Evolutionary conservation across 305 asterid genomes (phyloP), one percentile per base, ranked within the genome.

Genomic region (Fraxinus dipetala): DNA sequence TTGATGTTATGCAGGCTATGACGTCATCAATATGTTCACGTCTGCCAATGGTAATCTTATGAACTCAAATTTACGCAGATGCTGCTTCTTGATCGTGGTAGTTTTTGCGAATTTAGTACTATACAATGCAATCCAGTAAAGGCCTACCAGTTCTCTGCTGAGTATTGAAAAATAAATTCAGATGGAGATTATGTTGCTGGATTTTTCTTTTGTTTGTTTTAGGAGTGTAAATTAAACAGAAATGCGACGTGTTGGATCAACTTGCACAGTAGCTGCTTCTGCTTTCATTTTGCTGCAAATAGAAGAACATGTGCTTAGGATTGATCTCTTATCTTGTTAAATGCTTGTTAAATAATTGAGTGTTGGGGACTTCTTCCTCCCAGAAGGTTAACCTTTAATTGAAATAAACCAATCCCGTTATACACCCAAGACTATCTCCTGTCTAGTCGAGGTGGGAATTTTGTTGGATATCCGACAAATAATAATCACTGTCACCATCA

Each of bases 1-100:
- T 90, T 65, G 95, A 93, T 83, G 89, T 91, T 36, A 91, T 94
- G 95, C 95, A 94, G 69, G 87, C 97, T 61, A 87, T 91, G 93
- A 83, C 89, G 61, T 82, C 92, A 79, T 94, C 98, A 0, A 69
- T 91, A 34, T 24, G 83, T 80, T 86, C 83, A 70, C 89, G 90
- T 84, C 88, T 91, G 78, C 94, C 94, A 65, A 87, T 77, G 93
- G 98, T 94, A 93, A 86, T 79, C 63, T 85, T 28, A 30, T 67
- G 22, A 67, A 30, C 38, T 67, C n/a, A 22, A 2, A 10, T 65
- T 65, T 65, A 10, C 18, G 0, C 35, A 3, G 18, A 9, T 28
- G 35, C 35, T 67, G 6, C 35, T 26, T 67, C 74, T 67, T 67
- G 14, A 1, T 28, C 18, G 2, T 67, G 36, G 74, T 28, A 67